Evolutionary conservation across 169 alveolate genomes (phyloP).

Genomic region (Cryptosporidium tyzzeri): DNA sequence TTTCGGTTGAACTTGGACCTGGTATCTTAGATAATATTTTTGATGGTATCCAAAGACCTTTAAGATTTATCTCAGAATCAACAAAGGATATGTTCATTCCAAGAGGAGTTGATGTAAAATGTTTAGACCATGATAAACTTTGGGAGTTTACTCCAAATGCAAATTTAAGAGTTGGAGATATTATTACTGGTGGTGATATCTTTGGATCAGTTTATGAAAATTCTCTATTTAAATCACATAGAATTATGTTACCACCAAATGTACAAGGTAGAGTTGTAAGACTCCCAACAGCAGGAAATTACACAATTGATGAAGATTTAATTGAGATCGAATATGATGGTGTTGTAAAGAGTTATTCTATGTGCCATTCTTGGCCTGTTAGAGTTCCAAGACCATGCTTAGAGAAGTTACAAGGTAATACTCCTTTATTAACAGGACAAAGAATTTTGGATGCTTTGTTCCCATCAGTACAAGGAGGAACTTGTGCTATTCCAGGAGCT

Average conservation of each 20-base stretch:
- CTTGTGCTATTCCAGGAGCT: slow-evolving; percentile 99
- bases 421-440: slow-evolving; percentile 97
- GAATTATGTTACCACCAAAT: slow-evolving; percentile 96
- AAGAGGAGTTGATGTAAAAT: slow-evolving; percentile 95
- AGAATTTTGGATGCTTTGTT: slow-evolving; percentile 97
- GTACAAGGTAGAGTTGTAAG: slow-evolving; percentile 94
- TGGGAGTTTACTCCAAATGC: slow-evolving; percentile 94
- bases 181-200: slow-evolving; percentile 98
- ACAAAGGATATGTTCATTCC: slow-evolving; percentile 93
- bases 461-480: slow-evolving; percentile 98
- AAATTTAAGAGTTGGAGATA: slow-evolving; percentile 90
- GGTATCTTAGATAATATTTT: slow-evolving; percentile 95
- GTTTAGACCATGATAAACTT: slow-evolving; percentile 90
- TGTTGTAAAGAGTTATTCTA: slow-evolving; percentile 87
- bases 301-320: slow-evolving; percentile 89
- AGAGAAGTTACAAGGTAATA: slow-evolving; percentile 94
- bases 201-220: slow-evolving; percentile 95
- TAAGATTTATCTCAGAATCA: slow-evolving; percentile 91
- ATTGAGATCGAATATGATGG: slow-evolving; percentile 92
- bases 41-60: slow-evolving; percentile 99
- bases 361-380: slow-evolving; percentile 99
- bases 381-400: slow-evolving; percentile 97
- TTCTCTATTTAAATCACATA: slow-evolving; percentile 93
- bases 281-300: slow-evolving; percentile 94
- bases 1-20: slow-evolving; percentile 98